Evolutionary conservation across 345 rosid species (phyloP).

Genomic region (Sisymbrium altissimum): DNA sequence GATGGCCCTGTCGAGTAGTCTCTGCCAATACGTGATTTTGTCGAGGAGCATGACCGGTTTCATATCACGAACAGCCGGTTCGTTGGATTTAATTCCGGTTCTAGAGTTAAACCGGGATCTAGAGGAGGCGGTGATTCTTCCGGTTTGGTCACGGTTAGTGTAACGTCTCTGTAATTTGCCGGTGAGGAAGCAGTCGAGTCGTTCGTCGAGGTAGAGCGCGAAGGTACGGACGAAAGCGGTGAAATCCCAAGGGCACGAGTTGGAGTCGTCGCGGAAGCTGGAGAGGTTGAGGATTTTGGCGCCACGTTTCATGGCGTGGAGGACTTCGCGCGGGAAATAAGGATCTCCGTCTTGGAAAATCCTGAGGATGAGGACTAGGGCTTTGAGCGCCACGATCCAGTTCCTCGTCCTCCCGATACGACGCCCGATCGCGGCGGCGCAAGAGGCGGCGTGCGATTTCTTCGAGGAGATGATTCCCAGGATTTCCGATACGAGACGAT

Average conservation of each 20-base stretch:
- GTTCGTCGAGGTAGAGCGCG: constrained; percentile 68
- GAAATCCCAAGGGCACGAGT: constrained; percentile 74
- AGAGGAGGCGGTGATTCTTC: not conserved
- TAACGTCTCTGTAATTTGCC: constrained; percentile 61
- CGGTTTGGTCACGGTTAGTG: constrained; percentile 27
- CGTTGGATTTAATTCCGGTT: not conserved
- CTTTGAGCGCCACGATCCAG: constrained; percentile 85
- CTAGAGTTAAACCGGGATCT: constrained; percentile 23
- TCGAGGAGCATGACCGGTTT: constrained; percentile 61
- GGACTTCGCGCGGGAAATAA: constrained; percentile 67
- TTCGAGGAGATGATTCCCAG: constrained; percentile 51
- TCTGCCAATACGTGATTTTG: constrained; percentile 62
- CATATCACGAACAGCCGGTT: constrained; percentile 49
- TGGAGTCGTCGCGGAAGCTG: constrained; percentile 59
- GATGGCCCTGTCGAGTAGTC: constrained; percentile 65
- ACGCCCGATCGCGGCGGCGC: constrained; percentile 57
- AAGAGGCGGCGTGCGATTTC: constrained; percentile 50
- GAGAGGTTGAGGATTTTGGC: constrained; percentile 72
- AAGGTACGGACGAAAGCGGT: constrained; percentile 59
- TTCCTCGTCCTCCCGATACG: constrained; percentile 66
- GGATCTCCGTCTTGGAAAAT: constrained; percentile 83
- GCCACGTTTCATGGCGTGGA: constrained; percentile 70
- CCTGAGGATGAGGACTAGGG: constrained; percentile 66
- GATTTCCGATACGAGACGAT: constrained; percentile 52
- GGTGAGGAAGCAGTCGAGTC: constrained; percentile 61